Base-by-base conservation (phyloP, 1,284 basidiomycete species). In the Wallemia mellicola region DNA sequence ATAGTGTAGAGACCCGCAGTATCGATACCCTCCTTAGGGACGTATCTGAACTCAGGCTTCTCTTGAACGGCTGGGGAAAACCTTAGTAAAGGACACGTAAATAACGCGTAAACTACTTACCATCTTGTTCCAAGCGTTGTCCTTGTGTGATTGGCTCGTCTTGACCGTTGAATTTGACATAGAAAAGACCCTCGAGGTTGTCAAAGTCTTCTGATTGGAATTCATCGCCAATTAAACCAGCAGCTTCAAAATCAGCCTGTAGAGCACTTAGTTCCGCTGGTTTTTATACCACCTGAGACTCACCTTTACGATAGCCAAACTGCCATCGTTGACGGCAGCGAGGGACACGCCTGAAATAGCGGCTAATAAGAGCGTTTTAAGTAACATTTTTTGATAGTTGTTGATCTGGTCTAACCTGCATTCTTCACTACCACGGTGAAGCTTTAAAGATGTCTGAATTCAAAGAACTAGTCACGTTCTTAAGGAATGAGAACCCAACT, bases 401-500 rank as follows among this genome's bases (percentile, higher is more conserved):
- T 48, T 11, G 38, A 17, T 15, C 9, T 11, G n/a, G 38, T 15
- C 22, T 15, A 48, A 48, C 17, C 28, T 17, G 28, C 28, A 7
- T 30, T 48, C 38, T 48, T 48, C 38, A 48, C n/a, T n/a, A n/a
- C n/a, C n/a, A n/a, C n/a, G n/a, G n/a, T n/a, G n/a, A 48, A 30
- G 9, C 7, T 48, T 26, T 63, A 60, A 57, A 57, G 59, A n/a
- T 56, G 58, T 27, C 57, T 54, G 19, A 56, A 1, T 63, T 71
- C n/a, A 66, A 69, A 32, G 71, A 94, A 79, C 78, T 95, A 25
- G 72, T 89, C 27, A 79, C 79, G 28, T 95, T 95, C 67, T 71
- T 95, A 57, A 80, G 82, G 65, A 86, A 91, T 65, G 77, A 76
- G 61, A 94, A 91, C 66, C 85, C 84, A 0, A 79, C 86, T 67